phyloP scores from a whole-genome alignment of 495 filamentous ascomycete genomes.

The Opeltia flavorubescens region DNA sequence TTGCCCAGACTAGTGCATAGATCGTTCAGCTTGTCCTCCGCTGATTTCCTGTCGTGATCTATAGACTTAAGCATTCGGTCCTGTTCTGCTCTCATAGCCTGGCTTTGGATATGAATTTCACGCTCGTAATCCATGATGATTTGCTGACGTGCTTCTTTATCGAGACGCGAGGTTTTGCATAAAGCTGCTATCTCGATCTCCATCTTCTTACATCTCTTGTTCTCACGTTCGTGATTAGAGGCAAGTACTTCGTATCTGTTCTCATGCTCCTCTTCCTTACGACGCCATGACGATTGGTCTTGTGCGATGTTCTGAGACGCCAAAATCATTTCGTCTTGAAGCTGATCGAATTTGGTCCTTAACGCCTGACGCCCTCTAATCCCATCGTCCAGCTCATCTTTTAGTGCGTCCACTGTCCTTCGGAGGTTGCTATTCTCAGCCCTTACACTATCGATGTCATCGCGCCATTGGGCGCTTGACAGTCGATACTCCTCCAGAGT shows the following conservation, averaged over 20 bases:
- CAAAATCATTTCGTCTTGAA: constrained; percentile 73
- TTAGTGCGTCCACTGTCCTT: constrained; percentile 52
- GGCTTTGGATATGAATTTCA: constrained; percentile 69
- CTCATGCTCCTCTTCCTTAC: constrained; percentile 58
- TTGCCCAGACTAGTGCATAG: constrained; percentile 64
- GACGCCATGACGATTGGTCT: constrained; percentile 61
- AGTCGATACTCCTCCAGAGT: constrained; percentile 49
- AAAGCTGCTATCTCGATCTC: constrained; percentile 60
- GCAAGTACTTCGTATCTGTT: constrained; percentile 68
- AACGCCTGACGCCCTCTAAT: constrained; percentile 63
- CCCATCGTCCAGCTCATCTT: constrained; percentile 71
- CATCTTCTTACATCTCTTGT: constrained; percentile 60
- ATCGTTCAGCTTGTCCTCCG: constrained; percentile 70
- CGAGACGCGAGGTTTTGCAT: constrained; percentile 47
- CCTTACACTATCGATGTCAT: constrained; percentile 37
- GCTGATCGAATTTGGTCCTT: constrained; percentile 60
- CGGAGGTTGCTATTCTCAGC: constrained; percentile 44
- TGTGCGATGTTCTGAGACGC: constrained; percentile 62
- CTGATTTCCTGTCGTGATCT: constrained; percentile 64
- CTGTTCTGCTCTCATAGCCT: constrained; percentile 60
- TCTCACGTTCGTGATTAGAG: constrained; percentile 62
- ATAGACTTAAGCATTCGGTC: constrained; percentile 63
- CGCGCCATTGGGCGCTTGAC: constrained; percentile 39
- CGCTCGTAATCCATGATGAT: constrained; percentile 57
- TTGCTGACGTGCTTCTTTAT: constrained; percentile 50